Base-by-base conservation (phyloP, 768 basidiomycete genomes). In the Zangia roseola region DNA sequence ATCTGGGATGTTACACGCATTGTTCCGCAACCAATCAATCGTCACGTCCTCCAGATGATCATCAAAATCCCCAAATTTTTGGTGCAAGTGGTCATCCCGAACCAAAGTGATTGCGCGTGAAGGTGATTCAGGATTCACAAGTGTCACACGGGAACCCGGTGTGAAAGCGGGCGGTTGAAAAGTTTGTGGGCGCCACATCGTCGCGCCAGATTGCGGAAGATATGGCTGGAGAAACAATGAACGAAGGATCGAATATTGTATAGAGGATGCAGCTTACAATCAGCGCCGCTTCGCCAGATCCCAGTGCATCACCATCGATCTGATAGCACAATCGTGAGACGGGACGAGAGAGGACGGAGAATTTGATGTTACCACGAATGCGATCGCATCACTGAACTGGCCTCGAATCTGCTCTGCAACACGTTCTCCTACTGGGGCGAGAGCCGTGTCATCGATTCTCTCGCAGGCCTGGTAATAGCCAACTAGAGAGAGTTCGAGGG, bases 401-500 rank as follows among this genome's bases (percentile, higher is more conserved):
- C 71, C 67, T 53, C 72, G 73, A 19, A 92, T 71, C 61, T 77
- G 79, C 26, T 72, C 70, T 2, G 78, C 79, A 5, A 89, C 76
- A 43, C 74, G 76, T 62, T 86, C 85, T 9, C 86, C 84, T 10
- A 86, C 81, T 0, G 83, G 81, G 24, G 78, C 81, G 5, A 91
- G 70, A 4, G 78, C 70, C 2, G 71, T 74, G 47, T 88, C 84
- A 30, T 83, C 80, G 35, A 85, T 37, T 38, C 79, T 71, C 56
- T 86, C 84, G 40, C 78, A 82, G 2, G 85, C 88, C 60, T 90
- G 85, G 59, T 90, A 90, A 57, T 86, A 88, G 1, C 86, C 87
- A 5, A 89, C 85, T 2, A 90, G 60, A 41, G 69, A 69, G 47
- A 84, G 61, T 6, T 72, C 71, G 33, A 69, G 62, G n/a, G 77